Conservation (phyloP, 2,329 filamentous ascomycete genomes). For the Alternaria infectoria region DNA sequence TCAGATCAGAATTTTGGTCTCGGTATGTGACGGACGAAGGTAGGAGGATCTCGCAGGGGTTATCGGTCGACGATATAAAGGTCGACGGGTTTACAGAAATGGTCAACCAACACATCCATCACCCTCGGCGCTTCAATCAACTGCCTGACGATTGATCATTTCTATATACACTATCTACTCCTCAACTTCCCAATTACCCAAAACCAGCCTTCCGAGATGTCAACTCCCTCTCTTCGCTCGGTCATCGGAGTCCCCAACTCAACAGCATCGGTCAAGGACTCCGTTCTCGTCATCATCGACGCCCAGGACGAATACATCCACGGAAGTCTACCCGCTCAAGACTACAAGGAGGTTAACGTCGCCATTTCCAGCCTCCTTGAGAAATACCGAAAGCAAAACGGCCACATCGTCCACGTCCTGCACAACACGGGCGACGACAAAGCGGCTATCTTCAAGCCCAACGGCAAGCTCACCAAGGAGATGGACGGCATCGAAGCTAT, state of each 20-base stretch:
- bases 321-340: neutral
- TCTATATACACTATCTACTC: neutral
- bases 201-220: neutral
- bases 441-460: neutral
- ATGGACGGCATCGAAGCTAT: neutral
- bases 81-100: neutral
- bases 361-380: neutral
- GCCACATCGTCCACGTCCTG: neutral
- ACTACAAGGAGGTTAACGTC: neutral
- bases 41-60: neutral
- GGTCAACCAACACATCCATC: neutral
- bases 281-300: neutral
- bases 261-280: neutral
- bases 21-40: neutral
- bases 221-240: neutral
- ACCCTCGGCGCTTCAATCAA: neutral
- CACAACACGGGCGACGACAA: neutral
- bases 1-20: neutral
- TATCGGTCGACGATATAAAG: neutral
- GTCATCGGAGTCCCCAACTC: neutral
- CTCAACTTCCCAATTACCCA: neutral
- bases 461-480: neutral
- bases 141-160: neutral
- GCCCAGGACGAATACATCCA: neutral
- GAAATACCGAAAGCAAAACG: neutral